Evolutionary conservation across 2,329 filamentous ascomycete genomes (phyloP).

Genomic region (Aspergillus bombycis): DNA sequence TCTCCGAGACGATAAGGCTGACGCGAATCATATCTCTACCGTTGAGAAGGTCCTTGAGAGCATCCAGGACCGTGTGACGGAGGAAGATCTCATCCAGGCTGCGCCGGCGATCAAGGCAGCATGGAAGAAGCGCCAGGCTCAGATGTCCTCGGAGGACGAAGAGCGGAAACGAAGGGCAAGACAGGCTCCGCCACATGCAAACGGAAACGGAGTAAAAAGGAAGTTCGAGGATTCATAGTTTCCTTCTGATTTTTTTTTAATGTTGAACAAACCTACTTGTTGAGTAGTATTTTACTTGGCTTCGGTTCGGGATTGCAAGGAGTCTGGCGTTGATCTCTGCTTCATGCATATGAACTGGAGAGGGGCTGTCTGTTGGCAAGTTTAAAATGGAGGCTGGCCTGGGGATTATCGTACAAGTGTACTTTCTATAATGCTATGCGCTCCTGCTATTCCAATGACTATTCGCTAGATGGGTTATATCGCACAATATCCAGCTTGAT

Average conservation of each 20-base stretch:
- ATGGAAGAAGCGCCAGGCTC: constrained; percentile 71
- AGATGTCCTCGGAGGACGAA: constrained; percentile 28
- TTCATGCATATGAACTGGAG: constrained; percentile 1
- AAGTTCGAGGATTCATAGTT: constrained; percentile 43
- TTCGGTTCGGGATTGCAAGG: constrained; percentile 10
- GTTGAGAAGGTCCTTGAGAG: constrained; percentile 86
- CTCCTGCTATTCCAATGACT: background rate
- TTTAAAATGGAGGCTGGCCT: background rate
- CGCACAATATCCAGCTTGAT: background rate
- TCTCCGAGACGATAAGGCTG: constrained; percentile 88
- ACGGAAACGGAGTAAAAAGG: constrained; percentile 44
- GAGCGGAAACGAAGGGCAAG: constrained; percentile 31
- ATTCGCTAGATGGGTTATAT: background rate
- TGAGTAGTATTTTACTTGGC: background rate
- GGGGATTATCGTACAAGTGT: constrained; percentile 6
- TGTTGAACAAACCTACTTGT: background rate
- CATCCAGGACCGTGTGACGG: constrained; percentile 81
- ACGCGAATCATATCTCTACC: constrained; percentile 85
- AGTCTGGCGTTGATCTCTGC: constrained; percentile 8
- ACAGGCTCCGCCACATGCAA: constrained; percentile 29
- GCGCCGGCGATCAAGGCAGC: constrained; percentile 73
- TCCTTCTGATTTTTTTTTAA: background rate
- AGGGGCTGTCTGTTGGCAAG: background rate
- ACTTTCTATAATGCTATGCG: constrained; percentile 7
- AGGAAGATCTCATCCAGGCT: constrained; percentile 74